Base-by-base conservation (phyloP, 495 filamentous ascomycete species). In the Xylaria intraflava region DNA sequence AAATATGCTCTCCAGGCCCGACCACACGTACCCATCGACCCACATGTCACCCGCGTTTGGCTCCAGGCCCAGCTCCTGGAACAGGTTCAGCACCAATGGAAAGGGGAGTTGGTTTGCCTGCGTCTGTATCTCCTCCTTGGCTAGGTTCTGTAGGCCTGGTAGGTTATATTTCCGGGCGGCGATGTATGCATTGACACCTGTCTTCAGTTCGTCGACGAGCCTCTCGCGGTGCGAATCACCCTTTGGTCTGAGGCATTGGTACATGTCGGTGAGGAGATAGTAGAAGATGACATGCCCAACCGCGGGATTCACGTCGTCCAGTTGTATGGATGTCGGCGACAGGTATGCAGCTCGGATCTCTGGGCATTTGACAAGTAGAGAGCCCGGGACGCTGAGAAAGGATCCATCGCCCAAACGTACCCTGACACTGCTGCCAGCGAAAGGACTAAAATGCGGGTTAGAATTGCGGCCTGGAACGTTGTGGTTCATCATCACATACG, bases 281-380 rank as follows among this genome's bases (percentile, higher is more conserved):
- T 57, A 56, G 36, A 60, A 55, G n/a, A 60, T 46, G 8, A 53
- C 44, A 17, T 60, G 58, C 6, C 46, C 58, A 17, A 60, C 48
- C 3, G 46, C 36, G 8, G 31, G 47, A 4, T 45, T 40, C 1
- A 53, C 33, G 22, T 53, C 51, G 14, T 43, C 31, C 0, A 53
- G 23, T 17, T 44, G 31, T 26, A 39, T 19, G 9, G 23, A 24
- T 35, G 24, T n/a, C 14, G 51, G 16, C 6, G 45, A 11, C 16
- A 9, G 16, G 2, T 6, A 27, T 10, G 17, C 36, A 2, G 27
- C 31, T 20, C 19, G n/a, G 0, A 55, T 14, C n/a, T 49, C 42
- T 16, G 56, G 49, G 42, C 14, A 49, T 11, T 31, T 46, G 20
- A 30, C 14, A 6, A 57, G 43, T 6, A 57, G 36, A 11, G 41